Evolutionary conservation across 768 basidiomycete genomes (phyloP).

Genomic region (Ramaria sp.): DNA sequence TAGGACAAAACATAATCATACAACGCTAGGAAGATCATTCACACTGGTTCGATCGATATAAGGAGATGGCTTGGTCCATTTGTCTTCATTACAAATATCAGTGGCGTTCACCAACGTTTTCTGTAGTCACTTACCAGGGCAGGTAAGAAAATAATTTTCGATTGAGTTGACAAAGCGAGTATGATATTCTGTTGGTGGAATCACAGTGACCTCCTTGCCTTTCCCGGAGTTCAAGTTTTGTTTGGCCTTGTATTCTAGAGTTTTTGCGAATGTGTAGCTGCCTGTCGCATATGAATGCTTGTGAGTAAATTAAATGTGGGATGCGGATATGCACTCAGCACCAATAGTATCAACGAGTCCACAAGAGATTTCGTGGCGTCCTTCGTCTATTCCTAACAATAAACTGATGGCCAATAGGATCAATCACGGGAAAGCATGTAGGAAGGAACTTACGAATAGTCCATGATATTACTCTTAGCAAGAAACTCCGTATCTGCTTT

Average conservation of each 20-base stretch:
- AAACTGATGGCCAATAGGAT: slow-evolving; percentile 28
- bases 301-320: not conserved
- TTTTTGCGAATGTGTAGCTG: slow-evolving; percentile 79
- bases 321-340: slow-evolving; percentile 15
- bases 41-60: slow-evolving; percentile 1
- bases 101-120: not conserved
- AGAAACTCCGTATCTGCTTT: slow-evolving; percentile 64
- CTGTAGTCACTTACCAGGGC: slow-evolving; percentile 41
- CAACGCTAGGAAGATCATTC: slow-evolving; percentile 1
- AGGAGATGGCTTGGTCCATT: slow-evolving; percentile 25
- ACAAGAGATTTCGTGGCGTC: slow-evolving; percentile 56
- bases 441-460: slow-evolving; percentile 54
- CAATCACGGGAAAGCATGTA: not conserved
- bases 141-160: slow-evolving; percentile 65
- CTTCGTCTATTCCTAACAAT: slow-evolving; percentile 61
- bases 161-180: slow-evolving; percentile 65
- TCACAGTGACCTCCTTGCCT: slow-evolving; percentile 66
- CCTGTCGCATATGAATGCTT: slow-evolving; percentile 26
- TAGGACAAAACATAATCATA: not conserved
- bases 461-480: slow-evolving; percentile 71
- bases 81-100: slow-evolving; percentile 17
- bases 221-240: slow-evolving; percentile 43
- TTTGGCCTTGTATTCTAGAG: slow-evolving; percentile 78
- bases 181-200: slow-evolving; percentile 72
- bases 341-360: slow-evolving; percentile 82